These are phyloP conservation scores for Penicillium simplicissimum DNA, from an alignment of 495 filamentous ascomycete species.

Conservation along the genomic window DNA sequence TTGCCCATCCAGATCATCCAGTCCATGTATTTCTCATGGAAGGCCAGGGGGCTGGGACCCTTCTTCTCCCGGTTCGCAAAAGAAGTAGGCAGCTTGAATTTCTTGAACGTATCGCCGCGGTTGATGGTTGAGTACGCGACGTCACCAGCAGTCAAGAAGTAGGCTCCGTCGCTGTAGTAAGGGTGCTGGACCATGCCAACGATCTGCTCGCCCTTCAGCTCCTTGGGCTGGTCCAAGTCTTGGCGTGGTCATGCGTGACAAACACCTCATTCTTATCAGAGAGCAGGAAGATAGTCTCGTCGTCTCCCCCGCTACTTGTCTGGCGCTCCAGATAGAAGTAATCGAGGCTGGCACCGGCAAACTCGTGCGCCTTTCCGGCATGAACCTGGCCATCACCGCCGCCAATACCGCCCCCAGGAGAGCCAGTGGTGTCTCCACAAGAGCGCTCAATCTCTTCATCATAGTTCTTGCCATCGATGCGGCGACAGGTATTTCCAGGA, in stretches of 20 bases:
- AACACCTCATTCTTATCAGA: slow-evolving; percentile 64
- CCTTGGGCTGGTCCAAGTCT: slow-evolving; percentile 62
- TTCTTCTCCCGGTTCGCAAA: slow-evolving; percentile 32
- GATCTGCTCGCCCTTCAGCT: slow-evolving; percentile 63
- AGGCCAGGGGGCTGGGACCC: slow-evolving; percentile 56
- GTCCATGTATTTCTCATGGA: slow-evolving; percentile 78
- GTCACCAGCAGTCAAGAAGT: slow-evolving; percentile 70
- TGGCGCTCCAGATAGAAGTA: slow-evolving; percentile 86
- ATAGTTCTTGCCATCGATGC: slow-evolving; percentile 47
- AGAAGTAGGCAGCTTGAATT: slow-evolving; percentile 60
- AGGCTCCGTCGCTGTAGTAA: slow-evolving; percentile 79
- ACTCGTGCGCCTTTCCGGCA: slow-evolving; percentile 49
- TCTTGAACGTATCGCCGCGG: slow-evolving; percentile 64
- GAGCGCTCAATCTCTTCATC: slow-evolving; percentile 48
- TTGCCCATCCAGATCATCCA: slow-evolving; percentile 91
- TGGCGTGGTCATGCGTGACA: slow-evolving; percentile 81
- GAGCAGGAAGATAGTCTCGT: slow-evolving; percentile 85
- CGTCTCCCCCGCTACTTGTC: slow-evolving; percentile 57
- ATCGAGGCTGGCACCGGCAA: slow-evolving; percentile 56
- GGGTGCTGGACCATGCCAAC: slow-evolving; percentile 68
- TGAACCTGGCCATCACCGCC: slow-evolving; percentile 60
- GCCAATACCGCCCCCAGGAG: slow-evolving; percentile 30
- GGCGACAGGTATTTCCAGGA: slow-evolving; percentile 83
- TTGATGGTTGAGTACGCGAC: slow-evolving; percentile 78
- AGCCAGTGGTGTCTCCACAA: slow-evolving; percentile 49